Conservation (phyloP, 2,329 filamentous ascomycete species). For the Periconia macrospinosa region DNA sequence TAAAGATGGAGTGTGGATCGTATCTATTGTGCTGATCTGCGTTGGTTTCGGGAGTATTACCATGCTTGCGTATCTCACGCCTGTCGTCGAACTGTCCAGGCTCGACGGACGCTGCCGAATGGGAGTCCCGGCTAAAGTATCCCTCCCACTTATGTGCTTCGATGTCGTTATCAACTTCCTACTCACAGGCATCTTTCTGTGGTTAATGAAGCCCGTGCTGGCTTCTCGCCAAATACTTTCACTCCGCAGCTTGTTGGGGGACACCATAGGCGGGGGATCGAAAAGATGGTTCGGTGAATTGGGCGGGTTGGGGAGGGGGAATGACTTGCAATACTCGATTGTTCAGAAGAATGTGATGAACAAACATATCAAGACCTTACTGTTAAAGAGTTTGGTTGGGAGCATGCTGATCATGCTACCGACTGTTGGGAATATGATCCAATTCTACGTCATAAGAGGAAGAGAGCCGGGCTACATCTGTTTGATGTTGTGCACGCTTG, state of each 20-base stretch:
- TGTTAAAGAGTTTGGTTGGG: slow-evolving; percentile 32
- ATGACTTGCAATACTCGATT: neutral
- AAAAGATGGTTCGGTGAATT: neutral
- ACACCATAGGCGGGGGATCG: slow-evolving; percentile 1
- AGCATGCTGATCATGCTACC: slow-evolving; percentile 38
- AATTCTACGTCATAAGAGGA: slow-evolving; percentile 33
- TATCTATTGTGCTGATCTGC: slow-evolving; percentile 25
- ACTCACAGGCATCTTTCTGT: slow-evolving; percentile 40
- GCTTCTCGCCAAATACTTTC: slow-evolving; percentile 13
- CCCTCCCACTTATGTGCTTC: slow-evolving; percentile 38
- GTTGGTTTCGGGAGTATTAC: slow-evolving; percentile 31
- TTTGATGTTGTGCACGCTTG: slow-evolving; percentile 41
- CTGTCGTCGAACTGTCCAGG: slow-evolving; percentile 30
- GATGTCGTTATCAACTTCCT: slow-evolving; percentile 40
- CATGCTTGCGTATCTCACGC: slow-evolving; percentile 29
- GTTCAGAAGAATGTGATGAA: slow-evolving; percentile 7
- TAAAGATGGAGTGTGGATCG: slow-evolving; percentile 37
- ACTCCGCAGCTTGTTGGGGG: slow-evolving; percentile 2
- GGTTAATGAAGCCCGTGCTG: slow-evolving; percentile 30
- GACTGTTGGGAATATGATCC: slow-evolving; percentile 40
- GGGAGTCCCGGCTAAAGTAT: slow-evolving; percentile 36
- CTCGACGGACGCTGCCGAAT: slow-evolving; percentile 39
- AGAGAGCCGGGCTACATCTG: slow-evolving; percentile 44
- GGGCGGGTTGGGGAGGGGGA: neutral
- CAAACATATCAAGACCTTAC: slow-evolving; percentile 18